Percentiles rank a stretch among this genome's conserved stretches.
phyloP scores from a whole-genome alignment of 2,329 filamentous ascomycete genomes.

The Colletotrichum ledebouriae region DNA sequence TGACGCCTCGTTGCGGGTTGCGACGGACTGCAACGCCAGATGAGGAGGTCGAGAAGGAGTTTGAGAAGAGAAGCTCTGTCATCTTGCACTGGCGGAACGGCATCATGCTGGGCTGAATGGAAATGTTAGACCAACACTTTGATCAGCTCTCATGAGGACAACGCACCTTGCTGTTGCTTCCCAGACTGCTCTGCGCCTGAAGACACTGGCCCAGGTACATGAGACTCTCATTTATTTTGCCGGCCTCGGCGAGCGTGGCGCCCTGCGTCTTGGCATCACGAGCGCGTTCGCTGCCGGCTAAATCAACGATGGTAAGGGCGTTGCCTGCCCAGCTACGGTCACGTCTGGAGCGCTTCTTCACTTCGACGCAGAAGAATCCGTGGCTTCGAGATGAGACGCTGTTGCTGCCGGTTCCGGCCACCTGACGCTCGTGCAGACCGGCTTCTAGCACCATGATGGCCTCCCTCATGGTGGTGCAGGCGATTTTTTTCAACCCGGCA shows the following conservation, averaged over 20 bases:
- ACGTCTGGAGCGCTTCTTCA: constrained; percentile 79
- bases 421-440: constrained; percentile 86
- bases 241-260: constrained; percentile 91
- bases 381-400: constrained; percentile 93
- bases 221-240: constrained; percentile 97
- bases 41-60: constrained; percentile 78
- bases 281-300: constrained; percentile 94
- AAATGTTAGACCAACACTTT: constrained; percentile 16
- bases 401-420: constrained; percentile 93
- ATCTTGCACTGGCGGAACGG: constrained; percentile 88
- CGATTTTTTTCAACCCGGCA: constrained; percentile 89
- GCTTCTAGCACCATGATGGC: constrained; percentile 92
- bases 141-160: background rate
- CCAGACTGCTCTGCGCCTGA: constrained; percentile 90
- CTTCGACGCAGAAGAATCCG: constrained; percentile 95
- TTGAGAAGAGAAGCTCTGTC: constrained; percentile 88
- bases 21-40: constrained; percentile 62
- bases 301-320: constrained; percentile 88
- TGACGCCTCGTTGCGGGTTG: constrained; percentile 87
- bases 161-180: constrained; percentile 78
- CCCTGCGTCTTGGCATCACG: constrained; percentile 95
- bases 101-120: constrained; percentile 74
- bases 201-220: constrained; percentile 99
- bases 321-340: constrained; percentile 79
- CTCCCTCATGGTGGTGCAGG: constrained; percentile 85